Conservation (phyloP, 2,329 filamentous ascomycete species). For the Diaporthe sp. region DNA sequence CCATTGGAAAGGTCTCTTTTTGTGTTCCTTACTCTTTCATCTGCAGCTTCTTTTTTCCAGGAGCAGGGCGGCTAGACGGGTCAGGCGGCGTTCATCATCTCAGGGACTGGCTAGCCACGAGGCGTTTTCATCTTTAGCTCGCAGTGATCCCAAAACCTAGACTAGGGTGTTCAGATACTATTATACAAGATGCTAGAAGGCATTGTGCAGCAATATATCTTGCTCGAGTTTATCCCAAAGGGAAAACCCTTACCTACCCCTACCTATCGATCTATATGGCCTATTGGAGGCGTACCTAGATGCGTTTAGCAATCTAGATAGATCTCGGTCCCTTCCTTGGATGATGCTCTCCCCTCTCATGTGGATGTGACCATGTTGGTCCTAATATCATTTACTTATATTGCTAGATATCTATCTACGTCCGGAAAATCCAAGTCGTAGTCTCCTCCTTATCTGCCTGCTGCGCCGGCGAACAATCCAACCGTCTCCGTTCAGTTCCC, state of each 20-base stretch:
- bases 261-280: not conserved
- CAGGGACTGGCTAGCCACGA: not conserved
- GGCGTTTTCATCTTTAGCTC: not conserved
- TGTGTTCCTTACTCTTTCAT: not conserved
- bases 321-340: not conserved
- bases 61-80: not conserved
- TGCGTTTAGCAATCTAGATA: not conserved
- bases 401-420: conserved; percentile 7
- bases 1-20: not conserved
- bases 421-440: not conserved
- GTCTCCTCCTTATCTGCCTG: not conserved
- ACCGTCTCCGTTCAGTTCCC: not conserved
- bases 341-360: not conserved
- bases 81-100: not conserved
- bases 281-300: not conserved
- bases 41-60: not conserved
- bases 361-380: not conserved
- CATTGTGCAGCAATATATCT: not conserved
- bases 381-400: not conserved
- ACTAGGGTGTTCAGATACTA: not conserved
- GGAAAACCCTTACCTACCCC: no score
- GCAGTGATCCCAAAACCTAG: not conserved
- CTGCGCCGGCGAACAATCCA: not conserved
- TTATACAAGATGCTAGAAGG: not conserved
- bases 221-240: no score